These are phyloP conservation scores for Puccinia brachypodii DNA, from an alignment of 1,284 basidiomycete species.

Conservation along the genomic window DNA sequence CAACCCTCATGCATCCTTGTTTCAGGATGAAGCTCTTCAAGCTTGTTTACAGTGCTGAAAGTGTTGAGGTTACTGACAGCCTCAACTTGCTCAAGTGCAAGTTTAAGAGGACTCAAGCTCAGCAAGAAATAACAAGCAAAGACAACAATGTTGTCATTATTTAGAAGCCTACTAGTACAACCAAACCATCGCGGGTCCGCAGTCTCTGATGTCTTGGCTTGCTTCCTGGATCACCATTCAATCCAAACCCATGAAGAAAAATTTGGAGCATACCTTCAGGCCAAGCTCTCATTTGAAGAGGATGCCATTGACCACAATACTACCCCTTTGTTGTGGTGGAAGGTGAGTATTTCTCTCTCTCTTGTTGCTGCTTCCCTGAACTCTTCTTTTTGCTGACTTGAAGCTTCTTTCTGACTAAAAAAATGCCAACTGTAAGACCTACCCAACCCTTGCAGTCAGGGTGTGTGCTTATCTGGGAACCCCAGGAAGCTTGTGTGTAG, in stretches of 20 bases:
- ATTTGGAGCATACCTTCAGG: too few species aligned
- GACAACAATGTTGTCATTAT: background rate
- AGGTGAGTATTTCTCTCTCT: too few species aligned
- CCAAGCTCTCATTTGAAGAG: background rate
- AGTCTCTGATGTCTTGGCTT: background rate
- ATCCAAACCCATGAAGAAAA: background rate
- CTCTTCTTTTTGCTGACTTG: background rate
- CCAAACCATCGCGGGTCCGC: background rate
- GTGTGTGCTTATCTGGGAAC: background rate
- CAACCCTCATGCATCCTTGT: background rate
- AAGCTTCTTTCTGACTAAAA: background rate
- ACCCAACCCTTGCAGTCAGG: background rate
- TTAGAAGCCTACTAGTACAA: background rate
- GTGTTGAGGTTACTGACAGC: background rate
- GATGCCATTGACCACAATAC: background rate
- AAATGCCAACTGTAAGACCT: background rate
- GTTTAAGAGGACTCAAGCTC: background rate
- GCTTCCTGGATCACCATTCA: background rate
- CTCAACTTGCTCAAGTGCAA: background rate
- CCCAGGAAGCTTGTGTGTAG: background rate
- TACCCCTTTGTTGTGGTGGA: background rate
- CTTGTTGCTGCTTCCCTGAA: too few species aligned
- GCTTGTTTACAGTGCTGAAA: background rate
- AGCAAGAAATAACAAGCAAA: background rate
- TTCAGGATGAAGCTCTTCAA: too few species aligned